phyloP scores from a whole-genome alignment of 2,329 filamentous ascomycete species.

The Phyllosticta paracitricarpa region DNA sequence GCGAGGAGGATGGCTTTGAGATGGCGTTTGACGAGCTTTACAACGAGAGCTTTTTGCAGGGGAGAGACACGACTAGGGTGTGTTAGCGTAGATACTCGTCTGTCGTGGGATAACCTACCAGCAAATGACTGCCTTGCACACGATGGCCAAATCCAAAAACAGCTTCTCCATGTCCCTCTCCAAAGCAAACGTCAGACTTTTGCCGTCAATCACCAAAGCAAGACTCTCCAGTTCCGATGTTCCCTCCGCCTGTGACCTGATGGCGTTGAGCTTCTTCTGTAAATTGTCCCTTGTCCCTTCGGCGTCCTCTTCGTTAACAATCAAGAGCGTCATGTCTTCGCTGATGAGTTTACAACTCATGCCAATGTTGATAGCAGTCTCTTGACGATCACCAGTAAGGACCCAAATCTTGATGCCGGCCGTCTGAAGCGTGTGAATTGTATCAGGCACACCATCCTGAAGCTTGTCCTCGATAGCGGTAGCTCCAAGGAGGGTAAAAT shows the following conservation, averaged over 20 bases:
- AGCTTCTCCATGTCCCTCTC: slow-evolving; percentile 90
- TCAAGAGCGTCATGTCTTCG: slow-evolving; percentile 96
- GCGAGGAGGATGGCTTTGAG: slow-evolving; percentile 85
- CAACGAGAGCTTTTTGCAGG: slow-evolving; percentile 90
- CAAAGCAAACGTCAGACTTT: slow-evolving; percentile 84
- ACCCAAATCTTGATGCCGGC: slow-evolving; percentile 99
- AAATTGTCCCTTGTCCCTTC: slow-evolving; percentile 77
- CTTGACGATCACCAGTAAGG: slow-evolving; percentile 90
- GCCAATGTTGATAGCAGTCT: slow-evolving; percentile 98
- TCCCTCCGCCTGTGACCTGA: slow-evolving; percentile 69
- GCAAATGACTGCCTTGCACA: slow-evolving; percentile 99
- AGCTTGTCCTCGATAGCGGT: slow-evolving; percentile 96
- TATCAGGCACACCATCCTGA: slow-evolving; percentile 95
- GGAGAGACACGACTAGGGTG: slow-evolving; percentile 74
- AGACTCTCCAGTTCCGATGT: slow-evolving; percentile 75
- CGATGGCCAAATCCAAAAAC: slow-evolving; percentile 84
- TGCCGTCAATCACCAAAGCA: slow-evolving; percentile 90
- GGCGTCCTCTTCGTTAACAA: slow-evolving; percentile 83
- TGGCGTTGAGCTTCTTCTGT: slow-evolving; percentile 85
- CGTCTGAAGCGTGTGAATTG: slow-evolving; percentile 91
- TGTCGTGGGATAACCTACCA: slow-evolving; percentile 37
- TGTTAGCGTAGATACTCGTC: slow-evolving; percentile 6
- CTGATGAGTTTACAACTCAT: slow-evolving; percentile 99
- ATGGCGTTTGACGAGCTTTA: slow-evolving; percentile 95
- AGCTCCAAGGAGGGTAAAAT: slow-evolving; percentile 82